These are phyloP conservation scores for Annulohypoxylon maeteangense DNA, from an alignment of 495 filamentous ascomycete genomes.

Conservation along the genomic window DNA sequence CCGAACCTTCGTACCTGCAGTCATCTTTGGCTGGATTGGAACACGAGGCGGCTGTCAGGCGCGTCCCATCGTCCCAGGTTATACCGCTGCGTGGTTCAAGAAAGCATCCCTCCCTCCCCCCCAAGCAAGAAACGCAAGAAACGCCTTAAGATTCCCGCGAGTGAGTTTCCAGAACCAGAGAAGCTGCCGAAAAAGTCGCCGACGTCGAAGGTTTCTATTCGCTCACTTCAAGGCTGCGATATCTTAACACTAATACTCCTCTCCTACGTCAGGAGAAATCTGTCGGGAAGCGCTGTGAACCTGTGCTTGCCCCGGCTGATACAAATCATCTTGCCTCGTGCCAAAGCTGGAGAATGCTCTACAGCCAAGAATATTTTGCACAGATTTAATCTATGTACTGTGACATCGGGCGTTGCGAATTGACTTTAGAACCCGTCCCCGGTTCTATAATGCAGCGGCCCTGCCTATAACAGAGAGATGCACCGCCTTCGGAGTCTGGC, in stretches of 20 bases:
- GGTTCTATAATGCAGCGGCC: constrained; percentile 35
- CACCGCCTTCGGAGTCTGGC: constrained; percentile 39
- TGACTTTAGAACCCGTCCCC: constrained; percentile 27
- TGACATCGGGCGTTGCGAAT: constrained; percentile 38
- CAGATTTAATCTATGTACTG: constrained; percentile 32
- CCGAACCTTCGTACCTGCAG: too few species aligned
- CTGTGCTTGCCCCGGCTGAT: constrained; percentile 4
- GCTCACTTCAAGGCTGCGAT: not conserved
- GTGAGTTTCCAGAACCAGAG: constrained; percentile 37
- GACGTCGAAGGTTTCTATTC: constrained; percentile 31
- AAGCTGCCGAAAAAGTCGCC: constrained; percentile 37
- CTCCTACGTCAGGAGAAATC: not conserved
- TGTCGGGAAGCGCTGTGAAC: not conserved
- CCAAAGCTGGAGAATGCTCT: constrained; percentile 11
- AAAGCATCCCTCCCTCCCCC: too few species aligned
- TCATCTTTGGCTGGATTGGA: constrained; percentile 35
- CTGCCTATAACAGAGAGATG: constrained; percentile 38
- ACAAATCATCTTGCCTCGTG: not conserved
- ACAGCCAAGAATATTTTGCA: constrained; percentile 9
- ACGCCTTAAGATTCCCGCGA: constrained; percentile 37
- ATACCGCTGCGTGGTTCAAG: constrained; percentile 31
- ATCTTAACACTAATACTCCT: not conserved
- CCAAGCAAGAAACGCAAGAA: constrained; percentile 34
- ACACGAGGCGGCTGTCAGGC: constrained; percentile 45
- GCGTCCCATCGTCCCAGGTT: constrained; percentile 42